Percentiles rank a stretch among this genome's conserved stretches.
These are phyloP conservation scores for Turritis glabra DNA, from an alignment of 345 rosid genomes.

Conservation along the genomic window DNA sequence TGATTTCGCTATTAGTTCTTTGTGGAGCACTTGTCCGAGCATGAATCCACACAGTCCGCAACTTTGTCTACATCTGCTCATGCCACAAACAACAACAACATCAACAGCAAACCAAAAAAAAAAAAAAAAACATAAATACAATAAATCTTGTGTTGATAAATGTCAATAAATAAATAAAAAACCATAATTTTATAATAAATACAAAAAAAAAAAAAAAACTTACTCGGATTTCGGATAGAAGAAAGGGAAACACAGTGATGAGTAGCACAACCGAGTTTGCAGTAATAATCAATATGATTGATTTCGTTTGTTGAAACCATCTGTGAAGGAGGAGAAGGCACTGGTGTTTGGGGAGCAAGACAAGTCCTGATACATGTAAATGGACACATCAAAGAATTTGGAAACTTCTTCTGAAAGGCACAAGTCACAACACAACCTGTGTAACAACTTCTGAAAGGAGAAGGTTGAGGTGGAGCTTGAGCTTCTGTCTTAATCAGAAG, in stretches of 20 bases:
- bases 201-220: not conserved
- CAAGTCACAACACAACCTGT: conserved; percentile 9
- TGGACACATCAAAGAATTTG: conserved; percentile 16
- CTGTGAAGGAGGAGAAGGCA: conserved; percentile 5
- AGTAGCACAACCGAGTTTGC: conserved; percentile 35
- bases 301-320: conserved; percentile 2
- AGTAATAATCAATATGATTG: not conserved
- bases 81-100: not conserved
- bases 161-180: not conserved
- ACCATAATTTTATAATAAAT: not conserved
- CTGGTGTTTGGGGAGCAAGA: not conserved
- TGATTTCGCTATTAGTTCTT: not conserved
- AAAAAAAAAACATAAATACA: too few species aligned
- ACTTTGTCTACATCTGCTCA: conserved; percentile 23
- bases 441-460: conserved; percentile 7
- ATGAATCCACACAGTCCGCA: conserved; percentile 28
- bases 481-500: conserved; percentile 28
- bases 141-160: not conserved
- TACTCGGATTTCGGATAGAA: conserved; percentile 29
- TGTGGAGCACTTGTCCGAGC: conserved; percentile 17
- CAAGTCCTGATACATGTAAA: conserved; percentile 15
- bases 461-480: not conserved
- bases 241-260: conserved; percentile 19
- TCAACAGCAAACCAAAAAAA: not conserved
- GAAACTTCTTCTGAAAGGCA: not conserved